phyloP scores from a whole-genome alignment of 768 basidiomycete species.

The Clitopilus hobsonii region DNA sequence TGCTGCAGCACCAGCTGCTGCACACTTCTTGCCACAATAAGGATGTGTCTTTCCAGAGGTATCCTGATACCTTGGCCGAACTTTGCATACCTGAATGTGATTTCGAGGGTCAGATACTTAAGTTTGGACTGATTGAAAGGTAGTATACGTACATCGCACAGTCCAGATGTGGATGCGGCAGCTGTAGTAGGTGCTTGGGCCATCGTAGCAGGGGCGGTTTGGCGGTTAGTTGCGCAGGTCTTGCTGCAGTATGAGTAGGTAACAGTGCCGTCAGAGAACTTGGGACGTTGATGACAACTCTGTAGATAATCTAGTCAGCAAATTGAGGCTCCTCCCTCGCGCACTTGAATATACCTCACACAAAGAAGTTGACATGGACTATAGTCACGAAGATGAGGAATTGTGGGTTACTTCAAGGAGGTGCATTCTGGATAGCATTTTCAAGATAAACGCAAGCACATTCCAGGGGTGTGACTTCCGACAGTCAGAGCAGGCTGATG shows the following conservation, averaged over 20 bases:
- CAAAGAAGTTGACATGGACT: conserved; percentile 23
- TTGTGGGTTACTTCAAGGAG: conserved; percentile 23
- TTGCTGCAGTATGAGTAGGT: conserved; percentile 63
- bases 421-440: conserved; percentile 14
- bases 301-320: conserved; percentile 18
- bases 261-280: conserved; percentile 27
- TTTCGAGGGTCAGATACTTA: too few relatives aligned
- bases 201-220: background rate
- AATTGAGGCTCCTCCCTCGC: too few relatives aligned
- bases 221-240: conserved; percentile 47
- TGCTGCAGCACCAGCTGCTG: background rate
- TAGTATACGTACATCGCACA: conserved; percentile 3
- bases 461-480: conserved; percentile 45
- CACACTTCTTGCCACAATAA: conserved; percentile 2
- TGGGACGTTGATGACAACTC: conserved; percentile 54
- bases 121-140: background rate
- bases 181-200: background rate
- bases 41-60: background rate
- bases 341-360: conserved; percentile 50
- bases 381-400: background rate
- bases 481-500: background rate
- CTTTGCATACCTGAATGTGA: background rate
- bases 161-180: conserved; percentile 7
- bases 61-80: conserved; percentile 5
- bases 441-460: conserved; percentile 39